Evolutionary conservation across 208 protist species (phyloP), one percentile per base, ranked within the genome.

Genomic region (Trypanosoma brucei): DNA sequence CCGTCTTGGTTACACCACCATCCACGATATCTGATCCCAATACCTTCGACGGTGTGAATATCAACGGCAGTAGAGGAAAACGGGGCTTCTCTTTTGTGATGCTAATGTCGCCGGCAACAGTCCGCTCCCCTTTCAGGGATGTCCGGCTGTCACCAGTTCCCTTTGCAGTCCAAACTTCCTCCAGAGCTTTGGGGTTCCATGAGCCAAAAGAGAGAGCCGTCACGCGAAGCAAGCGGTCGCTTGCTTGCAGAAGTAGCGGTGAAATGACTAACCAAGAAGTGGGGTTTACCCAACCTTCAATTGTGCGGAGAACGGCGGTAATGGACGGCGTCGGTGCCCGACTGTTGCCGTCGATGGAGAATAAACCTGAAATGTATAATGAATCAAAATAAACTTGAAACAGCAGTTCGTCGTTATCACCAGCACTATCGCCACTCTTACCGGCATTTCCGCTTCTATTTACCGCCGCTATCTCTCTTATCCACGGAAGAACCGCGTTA

Each of bases 331-430:
- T 6, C 11, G 11, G 42, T 11, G 42, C 42, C 11, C 11, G 8
- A 46, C 6, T 11, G 8, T 6, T 46, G 42, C 11, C 42, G 11
- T 6, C 11, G 6, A 11, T 11, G 42, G 59, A 51, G 34, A 72
- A 39, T 0, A 59, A 13, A n/a, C 52, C 35, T 42, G 50, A 49
- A n/a, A 71, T 57, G 31, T 53, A 61, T 33, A 62, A 31, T 13
- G 68, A 14, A 63, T 79, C 74, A 60, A 79, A 63, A 61, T 69
- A 79, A 2, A 79, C 42, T 50, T 79, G 74, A 13, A 79, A 36
- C 53, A 69, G 54, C 11, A 63, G 59, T 46, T 75, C 69, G 2
- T 66, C 60, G 48, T 50, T 61, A 9, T 57, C 55, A 22, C 59
- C 55, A 3, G 59, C 46, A 13, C 14, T 6, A 42, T 13, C 11